A percentile compares a stretch with the other conserved stretches of the same genome.
Conservation (phyloP, 257 asterid species). For the Nicotiana tabacum region DNA sequence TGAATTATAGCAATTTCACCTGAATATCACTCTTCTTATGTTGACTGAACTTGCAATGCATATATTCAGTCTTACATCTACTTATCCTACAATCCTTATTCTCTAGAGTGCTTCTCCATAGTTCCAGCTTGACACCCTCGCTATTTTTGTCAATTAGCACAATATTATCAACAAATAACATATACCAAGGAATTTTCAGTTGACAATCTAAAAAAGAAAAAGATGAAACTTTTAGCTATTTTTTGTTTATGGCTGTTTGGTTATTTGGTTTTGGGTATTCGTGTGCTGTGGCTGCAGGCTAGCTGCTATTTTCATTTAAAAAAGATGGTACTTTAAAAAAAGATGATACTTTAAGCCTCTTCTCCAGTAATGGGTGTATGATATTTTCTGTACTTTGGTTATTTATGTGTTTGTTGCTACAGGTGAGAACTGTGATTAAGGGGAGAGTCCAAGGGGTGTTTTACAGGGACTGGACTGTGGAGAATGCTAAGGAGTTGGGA, state of each 20-base stretch:
- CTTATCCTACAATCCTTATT: no score
- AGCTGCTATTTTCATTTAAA: neutral
- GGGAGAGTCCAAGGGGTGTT: constrained; percentile 95
- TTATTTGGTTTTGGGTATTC: neutral
- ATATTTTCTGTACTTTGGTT: neutral
- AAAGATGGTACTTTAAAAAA: neutral
- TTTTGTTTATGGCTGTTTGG: neutral
- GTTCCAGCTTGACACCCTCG: no score
- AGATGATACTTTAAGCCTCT: neutral
- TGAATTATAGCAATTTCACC: no score
- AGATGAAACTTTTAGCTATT: neutral
- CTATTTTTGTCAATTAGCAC: no score
- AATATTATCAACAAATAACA: no score
- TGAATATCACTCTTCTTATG: no score
- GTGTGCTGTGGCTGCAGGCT: neutral
- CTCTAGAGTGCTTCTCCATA: no score
- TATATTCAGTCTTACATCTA: no score
- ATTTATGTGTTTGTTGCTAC: constrained; percentile 8
- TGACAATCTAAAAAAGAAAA: neutral
- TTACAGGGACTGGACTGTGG: constrained; percentile 80
- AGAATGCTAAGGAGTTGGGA: constrained; percentile 70
- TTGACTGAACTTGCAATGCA: no score
- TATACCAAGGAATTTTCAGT: neutral
- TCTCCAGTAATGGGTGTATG: neutral
- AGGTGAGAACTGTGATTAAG: constrained; percentile 71